Percentiles rank a stretch among this genome's conserved stretches.
phyloP scores from a whole-genome alignment of 192 early-diverging fungal species.

The Umbelopsis sp. region DNA sequence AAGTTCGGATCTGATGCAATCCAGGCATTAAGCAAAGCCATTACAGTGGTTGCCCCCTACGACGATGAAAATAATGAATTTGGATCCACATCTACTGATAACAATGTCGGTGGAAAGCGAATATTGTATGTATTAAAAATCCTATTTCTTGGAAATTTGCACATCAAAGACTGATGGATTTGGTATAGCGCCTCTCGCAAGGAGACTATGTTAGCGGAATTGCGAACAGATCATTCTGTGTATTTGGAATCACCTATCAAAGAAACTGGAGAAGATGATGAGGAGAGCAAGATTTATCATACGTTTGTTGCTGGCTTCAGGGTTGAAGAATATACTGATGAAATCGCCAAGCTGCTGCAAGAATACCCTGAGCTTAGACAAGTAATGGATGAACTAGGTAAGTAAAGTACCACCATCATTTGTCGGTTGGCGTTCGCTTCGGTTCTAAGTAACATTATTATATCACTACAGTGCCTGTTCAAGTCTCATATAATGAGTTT shows the following conservation, averaged over 20 bases:
- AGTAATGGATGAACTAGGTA: constrained; percentile 50
- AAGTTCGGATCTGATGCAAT: constrained; percentile 48
- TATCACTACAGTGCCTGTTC: constrained; percentile 38
- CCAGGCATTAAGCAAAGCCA: constrained; percentile 42
- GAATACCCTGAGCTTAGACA: constrained; percentile 46
- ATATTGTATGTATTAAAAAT: constrained; percentile 18
- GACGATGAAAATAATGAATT: constrained; percentile 23
- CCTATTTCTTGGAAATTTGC: too few species aligned
- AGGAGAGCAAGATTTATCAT: constrained; percentile 40
- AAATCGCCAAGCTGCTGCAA: constrained; percentile 43
- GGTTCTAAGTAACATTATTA: too few species aligned
- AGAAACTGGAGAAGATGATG: constrained; percentile 35
- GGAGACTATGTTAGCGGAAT: constrained; percentile 46
- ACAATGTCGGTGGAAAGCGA: constrained; percentile 23
- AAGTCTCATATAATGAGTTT: constrained; percentile 50
- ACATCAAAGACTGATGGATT: neutral
- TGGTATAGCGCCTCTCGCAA: constrained; percentile 43
- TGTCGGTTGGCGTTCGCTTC: neutral
- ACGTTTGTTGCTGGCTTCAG: constrained; percentile 48
- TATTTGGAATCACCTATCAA: constrained; percentile 45
- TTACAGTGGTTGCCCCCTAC: constrained; percentile 43
- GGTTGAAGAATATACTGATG: constrained; percentile 50
- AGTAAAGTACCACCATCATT: neutral
- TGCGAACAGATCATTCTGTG: constrained; percentile 41
- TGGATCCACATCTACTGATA: constrained; percentile 23